Evolutionary conservation across 2,329 filamentous ascomycete genomes (phyloP).

Genomic region (Cucurbitaria berberidis): DNA sequence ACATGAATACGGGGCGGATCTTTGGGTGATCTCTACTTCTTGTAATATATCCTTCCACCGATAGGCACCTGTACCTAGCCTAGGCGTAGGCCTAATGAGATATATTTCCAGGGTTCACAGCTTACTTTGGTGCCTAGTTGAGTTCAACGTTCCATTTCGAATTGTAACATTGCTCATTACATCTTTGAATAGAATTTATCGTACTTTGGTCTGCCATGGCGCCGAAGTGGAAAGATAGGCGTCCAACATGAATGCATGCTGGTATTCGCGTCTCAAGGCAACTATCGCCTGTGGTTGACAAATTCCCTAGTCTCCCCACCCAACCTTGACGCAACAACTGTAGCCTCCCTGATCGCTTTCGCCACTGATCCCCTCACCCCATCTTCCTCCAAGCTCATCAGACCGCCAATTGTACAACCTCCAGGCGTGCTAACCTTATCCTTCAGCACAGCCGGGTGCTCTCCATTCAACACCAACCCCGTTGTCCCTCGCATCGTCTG

Average conservation of each 20-base stretch:
- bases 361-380: conserved; percentile 70
- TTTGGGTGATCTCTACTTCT: conserved; percentile 13
- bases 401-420: conserved; percentile 77
- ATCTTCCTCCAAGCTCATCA: conserved; percentile 76
- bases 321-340: conserved; percentile 71
- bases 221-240: not conserved
- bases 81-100: conserved; percentile 7
- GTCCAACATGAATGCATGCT: not conserved
- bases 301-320: conserved; percentile 58
- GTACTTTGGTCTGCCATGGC: not conserved
- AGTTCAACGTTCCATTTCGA: too few species aligned
- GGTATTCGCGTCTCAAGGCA: not conserved
- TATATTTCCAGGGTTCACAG: not conserved
- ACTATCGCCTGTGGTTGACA: conserved; percentile 52
- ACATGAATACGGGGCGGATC: not conserved
- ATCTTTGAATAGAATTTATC: not conserved
- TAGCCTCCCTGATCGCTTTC: conserved; percentile 73
- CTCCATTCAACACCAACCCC: conserved; percentile 70
- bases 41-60: conserved; percentile 23
- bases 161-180: too few species aligned
- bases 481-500: conserved; percentile 79
- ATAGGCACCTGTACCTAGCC: conserved; percentile 4
- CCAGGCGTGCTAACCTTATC: conserved; percentile 81
- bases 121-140: not conserved
- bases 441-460: conserved; percentile 75